Evolutionary conservation across 1,284 basidiomycete genomes (phyloP), one percentile per base, ranked within the genome.

Genomic region (Cryptococcus deneoformans): DNA sequence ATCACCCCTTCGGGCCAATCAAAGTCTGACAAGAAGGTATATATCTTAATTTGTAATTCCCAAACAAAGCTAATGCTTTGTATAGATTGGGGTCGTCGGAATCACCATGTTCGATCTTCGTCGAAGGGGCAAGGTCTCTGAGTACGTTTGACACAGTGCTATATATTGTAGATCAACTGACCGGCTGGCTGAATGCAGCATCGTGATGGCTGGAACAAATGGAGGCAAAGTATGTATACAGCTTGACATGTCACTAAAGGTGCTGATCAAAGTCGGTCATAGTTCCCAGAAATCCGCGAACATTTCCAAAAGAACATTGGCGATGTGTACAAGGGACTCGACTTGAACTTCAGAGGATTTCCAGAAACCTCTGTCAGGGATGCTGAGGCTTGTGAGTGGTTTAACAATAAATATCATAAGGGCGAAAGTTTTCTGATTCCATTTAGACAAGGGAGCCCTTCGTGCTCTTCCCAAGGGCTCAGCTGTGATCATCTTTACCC

Each of bases 11-110:
- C 86, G 39, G 90, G 91, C n/a, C 88, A 89, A 46, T 93, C 91
- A 20, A 92, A 88, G 71, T 93, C 91, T 7, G 92, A 95, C 80
- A 95, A 95, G 80, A 95, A 93, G 82, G 89, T 87, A 57, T 87
- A 57, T 40, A 4, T 29, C 29, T 29, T 9, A 5, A 20, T 5
- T 2, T 20, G 20, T 47, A 38, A 4, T 14, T 14, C 24, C 20
- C 4, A 11, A 46, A 1, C 14, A 1, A 5, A 37, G 11, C 36
- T 14, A 10, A 10, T 11, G 29, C n/a, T 42, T 2, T 50, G 10
- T 5, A 11, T 29, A 73, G 90, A 89, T 82, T 47, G 80, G 80
- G 60, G 92, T 96, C 45, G 90, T 95, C 59, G 92, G 85, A 29
- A 81, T 95, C 58, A 92, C 91, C 36, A 84, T 92, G 65, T 95